Conservation (phyloP, 2,329 filamentous ascomycete species). For the Colletotrichum musicola region DNA sequence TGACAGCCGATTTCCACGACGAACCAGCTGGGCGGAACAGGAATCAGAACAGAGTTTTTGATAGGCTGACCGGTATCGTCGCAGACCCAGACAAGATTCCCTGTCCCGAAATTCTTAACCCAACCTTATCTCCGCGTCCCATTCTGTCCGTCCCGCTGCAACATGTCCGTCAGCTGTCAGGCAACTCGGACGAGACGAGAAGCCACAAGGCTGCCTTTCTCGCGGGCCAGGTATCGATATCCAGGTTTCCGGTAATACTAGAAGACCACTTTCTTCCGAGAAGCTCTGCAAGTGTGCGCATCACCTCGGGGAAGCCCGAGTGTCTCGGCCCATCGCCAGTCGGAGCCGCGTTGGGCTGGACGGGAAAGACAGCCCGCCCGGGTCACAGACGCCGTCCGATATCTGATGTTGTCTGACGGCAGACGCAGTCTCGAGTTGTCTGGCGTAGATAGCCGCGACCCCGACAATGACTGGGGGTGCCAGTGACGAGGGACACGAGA, state of each 20-base stretch:
- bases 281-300: background rate
- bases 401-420: constrained; percentile 9
- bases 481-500: constrained; percentile 18
- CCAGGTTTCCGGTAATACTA: background rate
- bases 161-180: constrained; percentile 16
- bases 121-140: constrained; percentile 12
- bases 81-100: constrained; percentile 2
- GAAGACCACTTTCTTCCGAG: background rate
- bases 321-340: constrained; percentile 3
- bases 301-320: background rate
- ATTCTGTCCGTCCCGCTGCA: background rate
- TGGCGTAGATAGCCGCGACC: constrained; percentile 8
- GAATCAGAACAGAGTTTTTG: too few relatives aligned
- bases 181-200: constrained; percentile 3
- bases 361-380: background rate
- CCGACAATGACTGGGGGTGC: background rate
- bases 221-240: background rate
- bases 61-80: constrained; percentile 3
- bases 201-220: constrained; percentile 8
- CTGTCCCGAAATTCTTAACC: constrained; percentile 10
- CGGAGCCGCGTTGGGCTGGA: constrained; percentile 8
- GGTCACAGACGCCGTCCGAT: constrained; percentile 25
- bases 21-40: too few relatives aligned
- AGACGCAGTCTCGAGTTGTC: constrained; percentile 23
- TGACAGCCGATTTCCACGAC: too few relatives aligned